Conservation (phyloP, 1,284 basidiomycete genomes). For the Rhodotorula sp. region DNA sequence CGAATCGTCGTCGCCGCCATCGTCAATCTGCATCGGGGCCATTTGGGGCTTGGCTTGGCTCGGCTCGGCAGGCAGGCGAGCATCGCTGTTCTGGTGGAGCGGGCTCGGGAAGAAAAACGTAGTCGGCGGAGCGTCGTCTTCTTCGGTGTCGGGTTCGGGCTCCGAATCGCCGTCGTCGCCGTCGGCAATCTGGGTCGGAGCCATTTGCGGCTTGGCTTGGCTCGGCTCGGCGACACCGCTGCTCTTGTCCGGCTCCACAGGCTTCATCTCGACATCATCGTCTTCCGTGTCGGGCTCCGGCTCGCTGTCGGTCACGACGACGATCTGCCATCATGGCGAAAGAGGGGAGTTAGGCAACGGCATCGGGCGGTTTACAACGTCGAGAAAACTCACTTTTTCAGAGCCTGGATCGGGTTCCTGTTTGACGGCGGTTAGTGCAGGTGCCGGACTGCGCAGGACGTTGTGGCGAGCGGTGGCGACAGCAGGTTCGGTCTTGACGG, state of each 20-base stretch:
- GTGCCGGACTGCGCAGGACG: neutral
- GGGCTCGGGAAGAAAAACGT: too few species aligned
- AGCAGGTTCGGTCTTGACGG: neutral
- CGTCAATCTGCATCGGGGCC: neutral
- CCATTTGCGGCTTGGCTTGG: neutral
- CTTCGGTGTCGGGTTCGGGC: constrained; percentile 30
- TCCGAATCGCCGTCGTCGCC: constrained; percentile 19
- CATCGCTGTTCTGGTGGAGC: too few species aligned
- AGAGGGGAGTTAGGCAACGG: neutral
- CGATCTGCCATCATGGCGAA: too few species aligned
- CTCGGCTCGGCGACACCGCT: neutral
- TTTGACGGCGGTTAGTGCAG: neutral
- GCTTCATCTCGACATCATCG: neutral
- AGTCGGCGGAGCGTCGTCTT: neutral
- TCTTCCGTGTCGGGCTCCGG: constrained; percentile 7
- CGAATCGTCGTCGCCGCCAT: constrained; percentile 14
- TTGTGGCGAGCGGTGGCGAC: neutral
- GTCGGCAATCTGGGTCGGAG: neutral
- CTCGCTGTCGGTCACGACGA: constrained; percentile 3
- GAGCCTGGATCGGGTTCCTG: neutral
- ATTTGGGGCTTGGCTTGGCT: too few species aligned
- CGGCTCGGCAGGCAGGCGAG: too few species aligned
- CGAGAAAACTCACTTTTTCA: neutral
- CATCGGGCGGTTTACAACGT: too few species aligned
- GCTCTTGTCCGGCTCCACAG: neutral